These are phyloP conservation scores for Metschnikowia santaceciliae DNA, from an alignment of 805 yeast species.

Conservation along the genomic window DNA sequence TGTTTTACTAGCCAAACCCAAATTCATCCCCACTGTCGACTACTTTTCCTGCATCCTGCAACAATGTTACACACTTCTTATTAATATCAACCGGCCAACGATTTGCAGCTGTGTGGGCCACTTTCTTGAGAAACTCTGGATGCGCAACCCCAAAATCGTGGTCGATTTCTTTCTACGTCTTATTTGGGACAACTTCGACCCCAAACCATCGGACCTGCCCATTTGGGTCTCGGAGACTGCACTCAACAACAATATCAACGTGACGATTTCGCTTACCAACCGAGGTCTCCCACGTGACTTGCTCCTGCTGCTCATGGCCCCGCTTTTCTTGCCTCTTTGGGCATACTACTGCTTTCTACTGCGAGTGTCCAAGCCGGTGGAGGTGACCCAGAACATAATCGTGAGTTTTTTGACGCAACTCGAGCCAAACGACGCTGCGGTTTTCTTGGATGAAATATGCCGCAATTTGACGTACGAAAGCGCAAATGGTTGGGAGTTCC, in stretches of 20 bases:
- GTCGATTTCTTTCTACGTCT: constrained; percentile 55
- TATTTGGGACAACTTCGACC: constrained; percentile 46
- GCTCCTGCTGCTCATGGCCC: constrained; percentile 23
- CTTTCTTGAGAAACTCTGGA: constrained; percentile 49
- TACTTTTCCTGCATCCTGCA: constrained; percentile 59
- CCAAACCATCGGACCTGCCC: constrained; percentile 18
- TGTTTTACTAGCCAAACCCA: constrained; percentile 63
- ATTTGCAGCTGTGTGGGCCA: constrained; percentile 54
- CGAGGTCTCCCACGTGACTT: constrained; percentile 26
- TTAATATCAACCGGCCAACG: constrained; percentile 57
- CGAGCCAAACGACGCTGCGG: constrained; percentile 16
- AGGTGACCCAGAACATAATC: constrained; percentile 35
- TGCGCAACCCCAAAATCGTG: constrained; percentile 46
- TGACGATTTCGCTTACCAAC: constrained; percentile 58
- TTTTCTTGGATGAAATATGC: constrained; percentile 27
- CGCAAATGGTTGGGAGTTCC: constrained; percentile 37
- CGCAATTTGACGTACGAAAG: constrained; percentile 31
- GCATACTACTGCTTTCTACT: constrained; percentile 39
- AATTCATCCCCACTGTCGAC: constrained; percentile 35
- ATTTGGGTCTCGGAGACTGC: constrained; percentile 43
- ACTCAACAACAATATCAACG: constrained; percentile 61
- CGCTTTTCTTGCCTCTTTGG: constrained; percentile 41
- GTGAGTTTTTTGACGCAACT: constrained; percentile 32
- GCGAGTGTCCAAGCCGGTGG: constrained; percentile 25
- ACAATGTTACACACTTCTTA: constrained; percentile 60